Evolutionary conservation across 202 grass and related monocot genomes (phyloP).

Genomic region (Saccharum hybrid): DNA sequence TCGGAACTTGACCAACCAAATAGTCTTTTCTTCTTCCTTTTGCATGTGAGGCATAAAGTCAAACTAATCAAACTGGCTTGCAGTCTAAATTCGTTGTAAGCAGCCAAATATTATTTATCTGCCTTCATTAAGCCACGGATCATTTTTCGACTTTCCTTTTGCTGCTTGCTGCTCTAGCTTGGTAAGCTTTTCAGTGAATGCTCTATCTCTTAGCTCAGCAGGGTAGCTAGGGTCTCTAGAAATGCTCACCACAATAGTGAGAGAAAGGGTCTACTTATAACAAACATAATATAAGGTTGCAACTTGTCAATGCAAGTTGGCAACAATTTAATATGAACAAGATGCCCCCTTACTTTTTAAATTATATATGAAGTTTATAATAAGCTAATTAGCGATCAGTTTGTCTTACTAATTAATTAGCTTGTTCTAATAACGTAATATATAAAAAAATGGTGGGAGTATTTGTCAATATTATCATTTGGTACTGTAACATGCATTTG

Average conservation of each 20-base stretch:
- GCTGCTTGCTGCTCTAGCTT: not conserved
- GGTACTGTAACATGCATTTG: not conserved
- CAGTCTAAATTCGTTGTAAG: not conserved
- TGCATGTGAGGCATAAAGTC: not conserved
- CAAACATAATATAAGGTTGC: not conserved
- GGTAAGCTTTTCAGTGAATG: not conserved
- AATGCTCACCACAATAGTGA: not conserved
- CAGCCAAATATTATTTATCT: too few species aligned
- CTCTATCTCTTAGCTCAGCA: not conserved
- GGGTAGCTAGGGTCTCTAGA: not conserved
- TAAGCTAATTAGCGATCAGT: not conserved
- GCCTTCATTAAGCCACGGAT: not conserved
- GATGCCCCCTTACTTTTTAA: not conserved
- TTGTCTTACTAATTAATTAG: not conserved
- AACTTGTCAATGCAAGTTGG: not conserved
- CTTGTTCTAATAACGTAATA: not conserved
- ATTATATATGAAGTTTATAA: not conserved
- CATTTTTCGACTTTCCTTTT: not conserved
- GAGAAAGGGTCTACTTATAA: not conserved
- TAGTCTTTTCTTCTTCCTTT: not conserved
- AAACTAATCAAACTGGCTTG: not conserved
- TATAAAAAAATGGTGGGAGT: not conserved
- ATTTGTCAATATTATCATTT: too few species aligned
- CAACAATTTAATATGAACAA: not conserved
- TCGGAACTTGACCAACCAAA: too few species aligned